Percentiles rank a stretch among this genome's conserved stretches.
phyloP scores from a whole-genome alignment of 192 early-diverging fungal genomes.

The Chytriomyces hyalinus region DNA sequence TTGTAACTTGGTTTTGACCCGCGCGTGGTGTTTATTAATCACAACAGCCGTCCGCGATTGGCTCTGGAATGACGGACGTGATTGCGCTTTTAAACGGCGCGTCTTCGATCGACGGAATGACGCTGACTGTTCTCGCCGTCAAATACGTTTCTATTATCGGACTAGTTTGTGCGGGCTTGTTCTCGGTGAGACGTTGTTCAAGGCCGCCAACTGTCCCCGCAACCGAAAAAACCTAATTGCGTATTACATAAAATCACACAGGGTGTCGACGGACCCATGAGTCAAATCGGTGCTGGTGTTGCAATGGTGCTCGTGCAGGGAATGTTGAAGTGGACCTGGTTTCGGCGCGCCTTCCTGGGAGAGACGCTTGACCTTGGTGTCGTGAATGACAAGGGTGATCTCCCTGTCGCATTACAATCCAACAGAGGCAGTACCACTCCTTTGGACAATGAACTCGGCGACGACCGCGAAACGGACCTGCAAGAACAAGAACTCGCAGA shows the following conservation, averaged over 20 bases:
- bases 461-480: neutral
- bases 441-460: constrained; percentile 5
- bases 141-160: constrained; percentile 38
- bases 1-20: neutral
- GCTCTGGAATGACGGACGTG: constrained; percentile 48
- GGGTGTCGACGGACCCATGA: constrained; percentile 49
- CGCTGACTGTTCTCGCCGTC: constrained; percentile 7
- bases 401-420: neutral
- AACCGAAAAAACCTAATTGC: constrained; percentile 10
- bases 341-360: constrained; percentile 32
- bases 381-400: constrained; percentile 23
- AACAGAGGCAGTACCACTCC: constrained; percentile 1
- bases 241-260: neutral
- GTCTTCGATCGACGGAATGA: constrained; percentile 25
- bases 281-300: constrained; percentile 41
- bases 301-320: constrained; percentile 26
- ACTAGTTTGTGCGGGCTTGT: constrained; percentile 34
- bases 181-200: constrained; percentile 18
- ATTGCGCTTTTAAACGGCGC: constrained; percentile 48
- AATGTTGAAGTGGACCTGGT: neutral
- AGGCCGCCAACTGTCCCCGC: neutral
- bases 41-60: constrained; percentile 36
- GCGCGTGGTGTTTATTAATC: neutral
- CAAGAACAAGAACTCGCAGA: constrained; percentile 18
- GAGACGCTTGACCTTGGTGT: constrained; percentile 13